Evolutionary conservation across 169 alveolate genomes (phyloP).

Genomic region (Babesia divergens): DNA sequence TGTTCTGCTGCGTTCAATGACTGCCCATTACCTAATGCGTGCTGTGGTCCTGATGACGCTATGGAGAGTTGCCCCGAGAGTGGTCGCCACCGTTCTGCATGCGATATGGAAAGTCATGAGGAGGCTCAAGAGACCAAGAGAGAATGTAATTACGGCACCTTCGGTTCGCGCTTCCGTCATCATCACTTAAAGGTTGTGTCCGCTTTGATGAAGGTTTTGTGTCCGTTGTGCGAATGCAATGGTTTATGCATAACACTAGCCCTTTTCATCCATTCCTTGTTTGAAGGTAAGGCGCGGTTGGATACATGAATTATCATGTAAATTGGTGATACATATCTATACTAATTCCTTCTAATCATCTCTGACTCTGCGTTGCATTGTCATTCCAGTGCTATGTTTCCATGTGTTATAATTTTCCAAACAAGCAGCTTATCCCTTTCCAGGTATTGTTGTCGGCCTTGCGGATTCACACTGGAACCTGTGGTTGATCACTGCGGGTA

Average conservation of each 20-base stretch:
- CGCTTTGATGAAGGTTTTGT: slow-evolving; percentile 31
- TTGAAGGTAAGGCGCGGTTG: slow-evolving; percentile 41
- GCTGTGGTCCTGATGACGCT: slow-evolving; percentile 15
- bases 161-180: slow-evolving; percentile 36
- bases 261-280: slow-evolving; percentile 47
- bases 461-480: slow-evolving; percentile 35
- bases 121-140: not conserved
- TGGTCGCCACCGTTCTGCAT: slow-evolving; percentile 1
- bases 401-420: too few relatives aligned
- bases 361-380: not conserved
- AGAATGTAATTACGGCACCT: not conserved
- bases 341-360: not conserved
- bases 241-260: slow-evolving; percentile 64
- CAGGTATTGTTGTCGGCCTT: slow-evolving; percentile 58
- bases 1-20: slow-evolving; percentile 55
- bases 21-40: slow-evolving; percentile 10
- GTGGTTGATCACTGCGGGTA: slow-evolving; percentile 54
- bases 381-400: too few relatives aligned
- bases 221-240: slow-evolving; percentile 64
- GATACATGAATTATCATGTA: not conserved
- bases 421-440: too few relatives aligned
- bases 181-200: slow-evolving; percentile 17
- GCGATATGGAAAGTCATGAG: not conserved
- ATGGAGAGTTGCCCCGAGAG: not conserved
- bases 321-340: not conserved